These are phyloP conservation scores for Diplodia seriata DNA, from an alignment of 2,329 filamentous ascomycete species.

Conservation along the genomic window DNA sequence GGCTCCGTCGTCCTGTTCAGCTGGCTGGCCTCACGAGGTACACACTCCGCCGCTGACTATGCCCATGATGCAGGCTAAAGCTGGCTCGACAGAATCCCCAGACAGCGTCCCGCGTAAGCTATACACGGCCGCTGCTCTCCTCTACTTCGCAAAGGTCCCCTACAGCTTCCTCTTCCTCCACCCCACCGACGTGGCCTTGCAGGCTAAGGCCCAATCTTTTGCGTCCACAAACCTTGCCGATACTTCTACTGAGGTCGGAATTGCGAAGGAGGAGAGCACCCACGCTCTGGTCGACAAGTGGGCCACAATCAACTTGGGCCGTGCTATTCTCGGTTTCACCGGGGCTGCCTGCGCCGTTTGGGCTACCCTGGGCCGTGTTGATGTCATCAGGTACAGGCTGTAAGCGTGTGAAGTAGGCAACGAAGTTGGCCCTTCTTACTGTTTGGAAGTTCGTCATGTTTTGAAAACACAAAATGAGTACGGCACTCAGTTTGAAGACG, in stretches of 20 bases:
- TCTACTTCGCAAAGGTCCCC: slow-evolving; percentile 55
- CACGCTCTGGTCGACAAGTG: slow-evolving; percentile 64
- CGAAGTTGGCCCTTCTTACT: background rate
- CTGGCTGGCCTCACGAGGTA: slow-evolving; percentile 56
- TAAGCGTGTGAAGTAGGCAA: background rate
- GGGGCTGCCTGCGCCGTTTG: slow-evolving; percentile 36
- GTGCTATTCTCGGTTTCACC: slow-evolving; percentile 46
- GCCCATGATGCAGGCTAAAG: background rate
- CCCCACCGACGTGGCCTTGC: slow-evolving; percentile 58
- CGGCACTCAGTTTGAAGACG: too few species aligned
- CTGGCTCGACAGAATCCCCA: slow-evolving; percentile 36
- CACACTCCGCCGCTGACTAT: background rate
- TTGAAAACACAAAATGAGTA: background rate
- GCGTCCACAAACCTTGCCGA: slow-evolving; percentile 43
- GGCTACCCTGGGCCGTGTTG: slow-evolving; percentile 38
- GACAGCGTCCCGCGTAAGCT: slow-evolving; percentile 49
- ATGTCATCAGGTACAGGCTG: slow-evolving; percentile 28
- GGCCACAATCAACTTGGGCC: slow-evolving; percentile 60
- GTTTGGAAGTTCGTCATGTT: background rate
- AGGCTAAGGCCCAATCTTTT: slow-evolving; percentile 49
- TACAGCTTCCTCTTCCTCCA: slow-evolving; percentile 59
- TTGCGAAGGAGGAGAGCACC: slow-evolving; percentile 52
- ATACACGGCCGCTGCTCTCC: slow-evolving; percentile 58
- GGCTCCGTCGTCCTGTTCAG: slow-evolving; percentile 48
- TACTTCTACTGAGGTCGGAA: slow-evolving; percentile 48